These are phyloP conservation scores for Scenedesmus sp. DNA, from an alignment of 163 green algal genomes.

Conservation along the genomic window DNA sequence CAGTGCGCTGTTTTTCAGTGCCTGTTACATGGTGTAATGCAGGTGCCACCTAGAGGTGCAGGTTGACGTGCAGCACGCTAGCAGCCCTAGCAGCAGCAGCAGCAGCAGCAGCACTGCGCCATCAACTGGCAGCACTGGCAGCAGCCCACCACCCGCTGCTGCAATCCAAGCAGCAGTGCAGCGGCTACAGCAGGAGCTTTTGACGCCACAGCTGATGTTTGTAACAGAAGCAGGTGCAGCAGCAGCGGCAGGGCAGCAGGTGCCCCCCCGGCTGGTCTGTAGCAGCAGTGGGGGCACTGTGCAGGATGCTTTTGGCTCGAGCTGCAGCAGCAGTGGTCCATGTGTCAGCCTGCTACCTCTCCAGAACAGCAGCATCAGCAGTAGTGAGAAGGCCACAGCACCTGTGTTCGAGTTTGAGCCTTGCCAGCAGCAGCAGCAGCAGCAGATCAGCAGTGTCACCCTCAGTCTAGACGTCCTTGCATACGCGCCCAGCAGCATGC, in stretches of 20 bases:
- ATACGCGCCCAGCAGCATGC: conserved; percentile 42
- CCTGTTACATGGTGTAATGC: background rate
- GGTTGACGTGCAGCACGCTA: conserved; percentile 3
- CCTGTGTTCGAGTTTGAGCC: conserved; percentile 50
- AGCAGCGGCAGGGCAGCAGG: conserved; percentile 21
- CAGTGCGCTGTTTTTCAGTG: background rate
- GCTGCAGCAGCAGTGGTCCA: conserved; percentile 8
- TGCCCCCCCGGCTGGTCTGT: background rate
- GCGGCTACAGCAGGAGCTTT: conserved; percentile 28
- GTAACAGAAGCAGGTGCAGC: conserved; percentile 14
- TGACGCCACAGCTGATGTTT: conserved; percentile 30
- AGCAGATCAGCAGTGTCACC: background rate
- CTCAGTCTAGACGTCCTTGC: conserved; percentile 62
- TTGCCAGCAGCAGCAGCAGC: conserved; percentile 21
- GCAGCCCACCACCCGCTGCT: background rate
- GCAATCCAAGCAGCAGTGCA: conserved; percentile 32
- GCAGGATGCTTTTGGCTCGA: background rate
- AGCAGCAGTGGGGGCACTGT: conserved; percentile 34
- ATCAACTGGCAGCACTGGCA: background rate
- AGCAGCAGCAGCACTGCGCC: background rate
- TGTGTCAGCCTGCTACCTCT: conserved; percentile 42
- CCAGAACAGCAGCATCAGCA: conserved; percentile 6
- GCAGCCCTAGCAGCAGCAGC: background rate
- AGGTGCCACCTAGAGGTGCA: conserved; percentile 49
- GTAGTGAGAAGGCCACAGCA: background rate